Conservation (phyloP, 805 yeast species). For the Metschnikowia vanudenii region DNA sequence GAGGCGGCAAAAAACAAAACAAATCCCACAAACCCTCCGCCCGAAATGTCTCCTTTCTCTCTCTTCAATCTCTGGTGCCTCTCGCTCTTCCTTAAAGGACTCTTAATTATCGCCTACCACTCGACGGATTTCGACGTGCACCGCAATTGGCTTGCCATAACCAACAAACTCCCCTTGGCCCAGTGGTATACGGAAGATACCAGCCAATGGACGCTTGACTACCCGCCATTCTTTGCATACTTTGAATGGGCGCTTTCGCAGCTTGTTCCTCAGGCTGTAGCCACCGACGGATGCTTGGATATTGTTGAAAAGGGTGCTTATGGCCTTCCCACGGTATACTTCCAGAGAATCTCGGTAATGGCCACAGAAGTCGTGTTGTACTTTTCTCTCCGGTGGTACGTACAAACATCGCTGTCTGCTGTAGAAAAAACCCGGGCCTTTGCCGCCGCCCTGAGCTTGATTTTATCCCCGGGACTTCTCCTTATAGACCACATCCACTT, state of each 20-base stretch:
- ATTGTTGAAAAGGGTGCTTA: constrained; percentile 63
- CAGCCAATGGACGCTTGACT: constrained; percentile 91
- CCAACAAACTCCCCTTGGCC: constrained; percentile 66
- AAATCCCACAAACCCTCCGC: not conserved
- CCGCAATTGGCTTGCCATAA: constrained; percentile 94
- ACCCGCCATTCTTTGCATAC: constrained; percentile 97
- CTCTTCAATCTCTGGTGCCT: constrained; percentile 38
- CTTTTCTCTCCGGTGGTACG: constrained; percentile 66
- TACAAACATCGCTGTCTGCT: constrained; percentile 47
- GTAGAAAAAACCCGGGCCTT: constrained; percentile 50
- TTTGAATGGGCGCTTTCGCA: constrained; percentile 81
- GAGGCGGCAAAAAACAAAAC: not conserved
- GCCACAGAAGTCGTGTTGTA: constrained; percentile 71
- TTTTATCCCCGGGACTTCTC: constrained; percentile 84
- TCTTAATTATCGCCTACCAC: constrained; percentile 62
- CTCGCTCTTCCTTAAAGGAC: constrained; percentile 33
- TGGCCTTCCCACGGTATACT: constrained; percentile 76
- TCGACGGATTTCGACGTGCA: constrained; percentile 98
- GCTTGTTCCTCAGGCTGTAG: constrained; percentile 63
- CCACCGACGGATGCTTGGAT: constrained; percentile 73
- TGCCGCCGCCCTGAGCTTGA: constrained; percentile 79
- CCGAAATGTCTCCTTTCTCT: not conserved
- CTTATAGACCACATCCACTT: constrained; percentile 95
- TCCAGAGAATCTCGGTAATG: constrained; percentile 81
- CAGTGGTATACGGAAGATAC: constrained; percentile 83